Conservation (phyloP, 2,329 filamentous ascomycete genomes). For the Trichoderma breve region DNA sequence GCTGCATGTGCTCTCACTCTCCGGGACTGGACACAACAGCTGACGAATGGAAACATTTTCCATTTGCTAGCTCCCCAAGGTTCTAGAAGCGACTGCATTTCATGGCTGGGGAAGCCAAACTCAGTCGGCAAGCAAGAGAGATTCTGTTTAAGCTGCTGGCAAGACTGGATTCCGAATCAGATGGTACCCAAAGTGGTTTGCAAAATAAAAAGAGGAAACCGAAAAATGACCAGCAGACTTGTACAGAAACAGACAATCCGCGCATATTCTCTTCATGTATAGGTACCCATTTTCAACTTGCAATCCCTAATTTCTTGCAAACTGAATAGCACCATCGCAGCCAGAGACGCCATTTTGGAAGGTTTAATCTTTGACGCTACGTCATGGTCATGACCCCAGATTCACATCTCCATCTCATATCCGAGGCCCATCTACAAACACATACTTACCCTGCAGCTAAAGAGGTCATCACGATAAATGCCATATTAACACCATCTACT, state of each 20-base stretch:
- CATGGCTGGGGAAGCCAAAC: neutral
- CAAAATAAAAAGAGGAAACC: neutral
- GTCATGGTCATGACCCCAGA: neutral
- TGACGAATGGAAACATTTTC: constrained; percentile 9
- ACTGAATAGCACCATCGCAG: neutral
- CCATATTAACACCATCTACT: neutral
- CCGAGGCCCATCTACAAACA: neutral
- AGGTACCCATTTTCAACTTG: neutral
- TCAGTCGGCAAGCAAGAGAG: neutral
- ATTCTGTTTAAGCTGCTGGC: neutral
- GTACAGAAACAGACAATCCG: neutral
- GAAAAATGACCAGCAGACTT: neutral
- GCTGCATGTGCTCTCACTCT: neutral
- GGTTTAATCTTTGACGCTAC: neutral
- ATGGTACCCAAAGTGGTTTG: neutral
- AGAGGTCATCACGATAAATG: neutral
- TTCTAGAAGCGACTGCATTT: neutral
- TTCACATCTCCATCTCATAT: neutral
- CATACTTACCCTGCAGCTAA: neutral
- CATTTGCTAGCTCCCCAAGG: neutral
- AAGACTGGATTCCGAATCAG: neutral
- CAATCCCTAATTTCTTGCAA: neutral
- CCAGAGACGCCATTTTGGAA: neutral
- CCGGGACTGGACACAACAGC: neutral
- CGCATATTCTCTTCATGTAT: neutral